phyloP scores from a whole-genome alignment of 495 filamentous ascomycete genomes.

The Clavariopsis aquatica region DNA sequence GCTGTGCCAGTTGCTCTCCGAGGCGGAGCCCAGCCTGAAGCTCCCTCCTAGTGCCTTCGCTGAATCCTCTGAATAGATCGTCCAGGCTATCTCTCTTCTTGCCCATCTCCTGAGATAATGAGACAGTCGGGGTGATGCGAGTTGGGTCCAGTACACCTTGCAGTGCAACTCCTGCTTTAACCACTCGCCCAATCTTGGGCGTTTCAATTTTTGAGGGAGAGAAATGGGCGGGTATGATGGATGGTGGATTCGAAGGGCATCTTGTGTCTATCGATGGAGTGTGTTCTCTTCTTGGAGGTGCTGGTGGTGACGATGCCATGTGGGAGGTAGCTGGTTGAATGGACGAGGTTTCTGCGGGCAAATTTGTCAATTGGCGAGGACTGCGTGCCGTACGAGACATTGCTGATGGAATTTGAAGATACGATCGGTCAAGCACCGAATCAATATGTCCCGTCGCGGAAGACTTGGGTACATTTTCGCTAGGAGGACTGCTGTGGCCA shows the following conservation, averaged over 20 bases:
- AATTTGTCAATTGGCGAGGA: neutral
- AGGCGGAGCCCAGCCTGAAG: constrained; percentile 52
- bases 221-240: constrained; percentile 18
- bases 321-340: neutral
- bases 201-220: constrained; percentile 33
- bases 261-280: constrained; percentile 21
- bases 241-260: constrained; percentile 29
- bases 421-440: neutral
- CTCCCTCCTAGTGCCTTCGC: constrained; percentile 49
- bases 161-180: constrained; percentile 53
- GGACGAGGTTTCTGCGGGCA: neutral
- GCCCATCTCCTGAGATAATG: neutral
- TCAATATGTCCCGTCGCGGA: neutral
- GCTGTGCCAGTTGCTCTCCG: constrained; percentile 54
- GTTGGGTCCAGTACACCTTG: constrained; percentile 47
- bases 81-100: constrained; percentile 39
- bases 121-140: constrained; percentile 30
- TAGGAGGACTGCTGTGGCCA: constrained; percentile 18
- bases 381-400: constrained; percentile 2
- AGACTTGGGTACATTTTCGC: neutral
- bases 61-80: constrained; percentile 51
- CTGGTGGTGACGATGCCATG: constrained; percentile 9
- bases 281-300: neutral
- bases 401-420: constrained; percentile 6
- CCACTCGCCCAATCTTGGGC: constrained; percentile 48